Evolutionary conservation across 2,329 filamentous ascomycete species (phyloP), one percentile per base, ranked within the genome.

Genomic region (Bipolaris zeicola): DNA sequence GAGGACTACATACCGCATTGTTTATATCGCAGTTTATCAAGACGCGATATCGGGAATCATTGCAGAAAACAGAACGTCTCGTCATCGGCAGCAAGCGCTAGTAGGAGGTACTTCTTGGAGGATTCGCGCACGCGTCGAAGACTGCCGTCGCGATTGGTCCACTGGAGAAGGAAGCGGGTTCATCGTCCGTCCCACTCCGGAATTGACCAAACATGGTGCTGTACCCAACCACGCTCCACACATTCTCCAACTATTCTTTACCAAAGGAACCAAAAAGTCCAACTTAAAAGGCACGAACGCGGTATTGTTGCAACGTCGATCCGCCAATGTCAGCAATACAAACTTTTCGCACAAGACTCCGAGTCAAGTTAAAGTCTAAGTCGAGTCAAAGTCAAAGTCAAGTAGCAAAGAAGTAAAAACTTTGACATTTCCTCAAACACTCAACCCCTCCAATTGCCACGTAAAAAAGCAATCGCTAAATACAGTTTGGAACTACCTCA

Each of bases 1-100:
- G 13, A 50, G 39, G 20, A 57, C 58, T 34, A 44, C 65, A 70
- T 64, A 48, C 18, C 57, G 60, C 73, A 75, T 74, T 8, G 52
- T 56, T 70, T 69, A 61, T 66, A 44, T 34, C 22, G n/a, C 20
- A 11, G 6, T 5, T 20, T 7, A 18, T 24, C 39, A 53, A 50
- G 43, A 24, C 50, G 31, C 20, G 26, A 38, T 45, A 45, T 44
- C 43, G 39, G 57, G 31, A 52, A 43, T 62, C 63, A 72, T 70
- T 39, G 57, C 62, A 42, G 55, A 66, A 66, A 65, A 37, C 10
- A 65, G 62, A 60, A 60, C 52, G 59, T 63, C 42, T 50, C 34
- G 37, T 57, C 45, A 38, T 52, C 42, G 50, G 44, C 57, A 58
- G 52, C 58, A 56, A 48, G 46, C 46, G 56, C 53, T 50, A 42